Evolutionary conservation across 2,329 filamentous ascomycete genomes (phyloP).

Genomic region (Lasiodiplodia sp.): DNA sequence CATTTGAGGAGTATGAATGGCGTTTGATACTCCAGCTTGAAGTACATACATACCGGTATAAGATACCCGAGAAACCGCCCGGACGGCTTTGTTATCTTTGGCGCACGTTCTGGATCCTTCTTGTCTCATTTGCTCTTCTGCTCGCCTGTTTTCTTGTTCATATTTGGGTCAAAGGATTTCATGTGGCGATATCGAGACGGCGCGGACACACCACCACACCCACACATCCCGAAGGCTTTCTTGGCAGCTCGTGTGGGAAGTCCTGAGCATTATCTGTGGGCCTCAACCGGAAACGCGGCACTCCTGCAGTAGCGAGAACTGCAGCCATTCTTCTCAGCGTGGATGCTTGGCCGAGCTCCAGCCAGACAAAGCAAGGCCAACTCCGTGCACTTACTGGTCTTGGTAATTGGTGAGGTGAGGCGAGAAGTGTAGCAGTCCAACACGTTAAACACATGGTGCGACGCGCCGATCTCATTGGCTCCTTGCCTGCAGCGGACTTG

Average conservation of each 20-base stretch:
- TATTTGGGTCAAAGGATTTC: neutral
- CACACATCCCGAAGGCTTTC: neutral
- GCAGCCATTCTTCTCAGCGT: neutral
- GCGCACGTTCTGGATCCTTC: neutral
- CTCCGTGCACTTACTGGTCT: neutral
- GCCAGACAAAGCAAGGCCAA: neutral
- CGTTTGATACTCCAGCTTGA: neutral
- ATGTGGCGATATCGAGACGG: conserved; percentile 3
- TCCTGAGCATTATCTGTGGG: neutral
- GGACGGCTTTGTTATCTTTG: neutral
- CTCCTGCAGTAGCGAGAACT: neutral
- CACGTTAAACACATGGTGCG: conserved; percentile 13
- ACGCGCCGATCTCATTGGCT: conserved; percentile 22
- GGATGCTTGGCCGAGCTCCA: neutral
- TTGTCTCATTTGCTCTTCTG: neutral
- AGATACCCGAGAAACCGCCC: conserved; percentile 11
- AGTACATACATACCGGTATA: neutral
- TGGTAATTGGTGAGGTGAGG: conserved; percentile 1
- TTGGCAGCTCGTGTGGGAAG: neutral
- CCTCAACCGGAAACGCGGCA: conserved; percentile 5
- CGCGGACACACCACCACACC: neutral
- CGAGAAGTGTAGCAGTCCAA: conserved; percentile 23
- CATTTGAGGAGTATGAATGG: neutral
- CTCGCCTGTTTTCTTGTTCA: neutral
- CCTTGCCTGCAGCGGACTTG: conserved; percentile 13